These are phyloP conservation scores for Pisolithus sp. DNA, from an alignment of 768 basidiomycete genomes.

Conservation along the genomic window DNA sequence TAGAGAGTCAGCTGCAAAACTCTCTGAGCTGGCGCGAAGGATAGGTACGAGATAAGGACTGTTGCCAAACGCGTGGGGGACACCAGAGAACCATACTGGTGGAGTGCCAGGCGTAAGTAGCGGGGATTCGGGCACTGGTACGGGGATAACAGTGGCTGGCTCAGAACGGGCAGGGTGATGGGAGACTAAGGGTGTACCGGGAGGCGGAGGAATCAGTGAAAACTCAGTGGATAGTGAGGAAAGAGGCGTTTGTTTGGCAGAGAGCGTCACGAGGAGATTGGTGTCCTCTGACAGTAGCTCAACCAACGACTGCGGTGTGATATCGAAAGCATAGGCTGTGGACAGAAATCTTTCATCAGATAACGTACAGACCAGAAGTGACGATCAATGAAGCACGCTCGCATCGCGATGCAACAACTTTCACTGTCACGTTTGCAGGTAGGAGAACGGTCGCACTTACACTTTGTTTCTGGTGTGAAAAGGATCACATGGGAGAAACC, in stretches of 20 bases:
- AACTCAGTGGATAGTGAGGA: slow-evolving; percentile 85
- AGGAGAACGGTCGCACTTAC: slow-evolving; percentile 33
- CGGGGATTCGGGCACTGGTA: slow-evolving; percentile 40
- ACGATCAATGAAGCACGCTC: too few species aligned
- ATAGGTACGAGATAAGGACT: slow-evolving; percentile 83
- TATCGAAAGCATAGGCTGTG: slow-evolving; percentile 63
- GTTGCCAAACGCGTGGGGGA: slow-evolving; percentile 55
- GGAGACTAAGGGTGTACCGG: slow-evolving; percentile 76
- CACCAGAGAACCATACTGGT: slow-evolving; percentile 74
- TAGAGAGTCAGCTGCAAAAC: slow-evolving; percentile 68
- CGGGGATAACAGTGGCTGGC: slow-evolving; percentile 59
- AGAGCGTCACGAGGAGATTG: slow-evolving; percentile 81
- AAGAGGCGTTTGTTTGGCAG: slow-evolving; percentile 67
- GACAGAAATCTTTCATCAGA: not conserved
- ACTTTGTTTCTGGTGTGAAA: slow-evolving; percentile 80
- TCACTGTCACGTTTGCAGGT: not conserved
- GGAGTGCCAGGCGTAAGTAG: slow-evolving; percentile 43
- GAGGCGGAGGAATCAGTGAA: slow-evolving; percentile 81
- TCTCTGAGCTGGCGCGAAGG: slow-evolving; percentile 66
- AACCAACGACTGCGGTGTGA: slow-evolving; percentile 77
- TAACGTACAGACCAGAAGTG: too few species aligned
- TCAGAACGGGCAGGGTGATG: slow-evolving; percentile 75
- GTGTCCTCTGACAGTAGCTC: slow-evolving; percentile 60
- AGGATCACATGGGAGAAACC: slow-evolving; percentile 82
- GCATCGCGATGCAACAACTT: too few species aligned